Conservation (phyloP, 139 green algal species). For the Coccomyxa sp. region DNA sequence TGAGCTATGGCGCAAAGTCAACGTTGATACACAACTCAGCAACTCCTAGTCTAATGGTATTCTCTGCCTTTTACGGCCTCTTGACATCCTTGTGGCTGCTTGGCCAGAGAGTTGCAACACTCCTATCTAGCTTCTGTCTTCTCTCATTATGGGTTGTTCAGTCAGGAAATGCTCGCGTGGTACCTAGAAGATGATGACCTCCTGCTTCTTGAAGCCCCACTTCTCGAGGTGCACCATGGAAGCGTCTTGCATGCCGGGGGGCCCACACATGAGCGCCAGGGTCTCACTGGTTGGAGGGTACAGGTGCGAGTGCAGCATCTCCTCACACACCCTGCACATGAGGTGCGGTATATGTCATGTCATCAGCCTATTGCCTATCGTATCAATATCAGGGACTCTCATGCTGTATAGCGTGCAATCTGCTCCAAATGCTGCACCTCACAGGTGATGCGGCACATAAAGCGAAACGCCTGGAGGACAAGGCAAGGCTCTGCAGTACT, state of each 20-base stretch:
- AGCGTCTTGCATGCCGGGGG: conserved; percentile 87
- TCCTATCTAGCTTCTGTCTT: no score
- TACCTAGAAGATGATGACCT: conserved; percentile 58
- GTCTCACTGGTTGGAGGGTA: conserved; percentile 39
- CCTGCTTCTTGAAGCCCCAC: conserved; percentile 53
- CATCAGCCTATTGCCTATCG: neutral
- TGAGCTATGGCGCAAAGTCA: no score
- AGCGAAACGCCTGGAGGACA: neutral
- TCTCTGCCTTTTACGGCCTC: no score
- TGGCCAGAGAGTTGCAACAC: no score
- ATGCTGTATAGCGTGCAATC: conserved; percentile 8
- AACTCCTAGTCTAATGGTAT: no score
- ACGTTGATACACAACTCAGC: no score
- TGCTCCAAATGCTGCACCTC: neutral
- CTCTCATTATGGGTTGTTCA: no score
- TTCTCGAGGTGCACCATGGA: conserved; percentile 77
- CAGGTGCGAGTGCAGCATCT: conserved; percentile 73
- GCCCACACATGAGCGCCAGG: conserved; percentile 87
- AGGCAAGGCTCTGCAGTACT: neutral
- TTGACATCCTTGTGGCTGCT: no score
- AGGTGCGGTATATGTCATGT: conserved; percentile 62
- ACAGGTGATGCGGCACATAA: conserved; percentile 4
- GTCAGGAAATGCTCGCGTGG: no score
- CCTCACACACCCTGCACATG: conserved; percentile 71
- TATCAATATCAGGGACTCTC: conserved; percentile 50